These are phyloP conservation scores for Erucastrum elatum DNA, from an alignment of 345 rosid genomes.

Conservation along the genomic window DNA sequence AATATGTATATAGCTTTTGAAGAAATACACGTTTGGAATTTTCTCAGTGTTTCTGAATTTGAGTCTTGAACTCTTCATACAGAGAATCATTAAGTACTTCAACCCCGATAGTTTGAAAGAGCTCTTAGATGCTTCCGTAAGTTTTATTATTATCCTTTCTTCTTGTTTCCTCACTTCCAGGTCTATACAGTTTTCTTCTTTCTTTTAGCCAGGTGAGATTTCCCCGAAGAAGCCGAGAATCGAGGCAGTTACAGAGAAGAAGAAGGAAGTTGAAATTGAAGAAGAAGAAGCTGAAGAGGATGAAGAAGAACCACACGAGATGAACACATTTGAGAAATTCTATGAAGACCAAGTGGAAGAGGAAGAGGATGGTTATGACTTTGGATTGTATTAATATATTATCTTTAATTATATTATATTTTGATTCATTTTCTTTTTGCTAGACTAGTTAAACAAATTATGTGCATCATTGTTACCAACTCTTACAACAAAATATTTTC, in stretches of 20 bases:
- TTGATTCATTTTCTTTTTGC: not conserved
- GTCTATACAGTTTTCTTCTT: not conserved
- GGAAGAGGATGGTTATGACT: not conserved
- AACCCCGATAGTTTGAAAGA: too few relatives aligned
- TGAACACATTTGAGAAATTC: not conserved
- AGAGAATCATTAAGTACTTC: constrained; percentile 64
- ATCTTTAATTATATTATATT: not conserved
- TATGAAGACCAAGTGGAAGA: not conserved
- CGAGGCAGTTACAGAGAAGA: not conserved
- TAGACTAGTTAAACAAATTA: not conserved
- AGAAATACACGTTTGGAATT: too few relatives aligned
- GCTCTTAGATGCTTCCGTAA: constrained; percentile 51
- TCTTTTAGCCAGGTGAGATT: not conserved
- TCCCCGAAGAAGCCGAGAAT: not conserved
- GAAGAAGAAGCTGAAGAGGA: not conserved
- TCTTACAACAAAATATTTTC: too few relatives aligned
- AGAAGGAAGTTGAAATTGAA: not conserved
- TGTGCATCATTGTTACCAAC: too few relatives aligned
- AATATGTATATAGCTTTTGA: too few relatives aligned
- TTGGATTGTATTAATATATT: not conserved
- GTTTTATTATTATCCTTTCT: constrained; percentile 9
- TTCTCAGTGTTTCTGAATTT: not conserved
- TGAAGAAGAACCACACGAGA: not conserved
- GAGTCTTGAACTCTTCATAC: constrained; percentile 30
- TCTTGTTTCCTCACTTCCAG: not conserved